Conservation (phyloP, 2,329 filamentous ascomycete genomes). For the Zymoseptoria pseudotritici region DNA sequence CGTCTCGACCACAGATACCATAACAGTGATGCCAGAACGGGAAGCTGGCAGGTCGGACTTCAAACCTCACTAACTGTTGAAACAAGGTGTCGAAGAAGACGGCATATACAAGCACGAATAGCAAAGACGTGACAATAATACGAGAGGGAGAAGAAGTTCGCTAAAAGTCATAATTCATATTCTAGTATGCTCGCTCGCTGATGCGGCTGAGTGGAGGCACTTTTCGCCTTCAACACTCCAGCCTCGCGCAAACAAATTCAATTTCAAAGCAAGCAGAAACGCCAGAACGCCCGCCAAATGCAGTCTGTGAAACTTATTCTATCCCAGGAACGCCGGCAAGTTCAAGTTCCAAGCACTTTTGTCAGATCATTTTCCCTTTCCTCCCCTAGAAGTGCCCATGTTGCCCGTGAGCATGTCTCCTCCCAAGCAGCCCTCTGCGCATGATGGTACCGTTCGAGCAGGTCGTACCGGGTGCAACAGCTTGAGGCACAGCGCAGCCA, state of each 20-base stretch:
- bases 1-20: no score
- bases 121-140: no score
- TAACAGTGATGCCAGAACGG: no score
- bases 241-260: background rate
- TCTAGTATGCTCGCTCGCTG: background rate
- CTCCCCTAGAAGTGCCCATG: background rate
- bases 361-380: background rate
- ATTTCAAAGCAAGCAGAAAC: background rate
- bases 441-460: slow-evolving; percentile 37
- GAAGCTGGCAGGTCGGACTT: no score
- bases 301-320: background rate
- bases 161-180: background rate
- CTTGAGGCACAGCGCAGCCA: slow-evolving; percentile 34
- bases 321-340: background rate
- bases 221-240: background rate
- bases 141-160: background rate
- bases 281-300: background rate
- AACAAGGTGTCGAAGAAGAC: no score
- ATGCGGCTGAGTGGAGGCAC: background rate
- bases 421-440: background rate
- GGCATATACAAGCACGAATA: no score
- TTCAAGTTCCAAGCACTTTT: no score
- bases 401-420: background rate
- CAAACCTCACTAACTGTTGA: no score
- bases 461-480: slow-evolving; percentile 38